Evolutionary conservation across 352 stramenopile species (phyloP).

Genomic region (Globisporangium sylvaticum): DNA sequence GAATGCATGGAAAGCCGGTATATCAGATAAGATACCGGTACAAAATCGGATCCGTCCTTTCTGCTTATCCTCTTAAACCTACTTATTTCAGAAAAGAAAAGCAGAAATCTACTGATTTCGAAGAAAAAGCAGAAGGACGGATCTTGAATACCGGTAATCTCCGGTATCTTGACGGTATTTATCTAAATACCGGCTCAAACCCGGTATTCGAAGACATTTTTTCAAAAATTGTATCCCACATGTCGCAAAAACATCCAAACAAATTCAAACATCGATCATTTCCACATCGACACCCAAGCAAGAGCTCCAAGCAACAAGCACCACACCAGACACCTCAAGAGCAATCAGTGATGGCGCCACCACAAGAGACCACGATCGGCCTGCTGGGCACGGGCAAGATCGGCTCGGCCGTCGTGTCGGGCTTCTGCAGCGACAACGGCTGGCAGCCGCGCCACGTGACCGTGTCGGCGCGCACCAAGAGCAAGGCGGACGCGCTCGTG

Average conservation of each 20-base stretch:
- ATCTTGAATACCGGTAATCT: too few species aligned
- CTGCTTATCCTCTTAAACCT: too few species aligned
- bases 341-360: constrained; percentile 36
- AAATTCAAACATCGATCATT: neutral
- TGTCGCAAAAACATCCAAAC: neutral
- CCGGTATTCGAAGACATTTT: too few species aligned
- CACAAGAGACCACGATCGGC: constrained; percentile 57
- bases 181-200: too few species aligned
- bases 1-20: too few species aligned
- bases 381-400: constrained; percentile 86
- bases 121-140: too few species aligned
- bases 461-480: constrained; percentile 66
- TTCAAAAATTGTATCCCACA: too few species aligned
- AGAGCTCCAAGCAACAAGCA: constrained; percentile 6
- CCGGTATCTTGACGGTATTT: too few species aligned
- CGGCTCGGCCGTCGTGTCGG: constrained; percentile 74
- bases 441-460: constrained; percentile 74
- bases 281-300: neutral
- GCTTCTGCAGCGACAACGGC: constrained; percentile 74
- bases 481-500: constrained; percentile 73
- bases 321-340: neutral
- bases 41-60: too few species aligned
- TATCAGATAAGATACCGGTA: too few species aligned
- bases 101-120: too few species aligned
- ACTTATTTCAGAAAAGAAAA: too few species aligned